phyloP scores from a whole-genome alignment of 163 green algal genomes.

The Coccomyxa subellipsoidea region DNA sequence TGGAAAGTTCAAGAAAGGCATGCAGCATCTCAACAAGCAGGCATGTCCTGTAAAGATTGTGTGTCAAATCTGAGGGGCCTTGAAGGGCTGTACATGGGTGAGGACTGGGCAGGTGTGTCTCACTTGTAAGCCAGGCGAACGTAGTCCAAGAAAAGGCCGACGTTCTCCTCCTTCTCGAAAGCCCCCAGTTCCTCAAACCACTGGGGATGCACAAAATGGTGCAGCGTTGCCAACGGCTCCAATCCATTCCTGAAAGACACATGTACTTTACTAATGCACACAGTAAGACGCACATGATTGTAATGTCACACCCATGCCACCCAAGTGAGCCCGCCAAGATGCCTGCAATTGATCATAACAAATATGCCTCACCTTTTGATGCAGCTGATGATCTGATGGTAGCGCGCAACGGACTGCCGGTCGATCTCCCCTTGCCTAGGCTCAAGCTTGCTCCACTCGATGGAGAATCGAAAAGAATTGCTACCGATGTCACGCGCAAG shows the following conservation, averaged over 20 bases:
- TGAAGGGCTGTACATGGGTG: too few relatives aligned
- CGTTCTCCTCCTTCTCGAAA: constrained; percentile 67
- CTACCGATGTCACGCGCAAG: constrained; percentile 47
- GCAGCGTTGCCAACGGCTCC: constrained; percentile 67
- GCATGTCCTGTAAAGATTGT: too few relatives aligned
- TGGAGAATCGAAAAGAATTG: constrained; percentile 76
- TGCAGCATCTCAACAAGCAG: too few relatives aligned
- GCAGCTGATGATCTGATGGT: constrained; percentile 48
- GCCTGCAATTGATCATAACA: background rate
- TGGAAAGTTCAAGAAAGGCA: too few relatives aligned
- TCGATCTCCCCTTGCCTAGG: constrained; percentile 61
- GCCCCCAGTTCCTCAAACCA: constrained; percentile 77
- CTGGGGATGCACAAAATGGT: constrained; percentile 83
- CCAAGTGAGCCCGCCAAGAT: too few relatives aligned
- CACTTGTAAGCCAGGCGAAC: constrained; percentile 29
- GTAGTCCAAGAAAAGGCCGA: constrained; percentile 53
- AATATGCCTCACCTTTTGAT: constrained; percentile 23
- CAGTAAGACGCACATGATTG: too few relatives aligned
- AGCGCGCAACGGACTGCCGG: constrained; percentile 55
- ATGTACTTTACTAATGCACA: too few relatives aligned
- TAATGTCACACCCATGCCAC: too few relatives aligned
- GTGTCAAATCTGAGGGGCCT: too few relatives aligned
- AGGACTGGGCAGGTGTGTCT: too few relatives aligned
- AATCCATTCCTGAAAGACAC: constrained; percentile 47
- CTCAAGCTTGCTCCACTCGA: constrained; percentile 79